These are phyloP conservation scores for Teunomyces gatunensis DNA, from an alignment of 805 yeast genomes.

Conservation along the genomic window DNA sequence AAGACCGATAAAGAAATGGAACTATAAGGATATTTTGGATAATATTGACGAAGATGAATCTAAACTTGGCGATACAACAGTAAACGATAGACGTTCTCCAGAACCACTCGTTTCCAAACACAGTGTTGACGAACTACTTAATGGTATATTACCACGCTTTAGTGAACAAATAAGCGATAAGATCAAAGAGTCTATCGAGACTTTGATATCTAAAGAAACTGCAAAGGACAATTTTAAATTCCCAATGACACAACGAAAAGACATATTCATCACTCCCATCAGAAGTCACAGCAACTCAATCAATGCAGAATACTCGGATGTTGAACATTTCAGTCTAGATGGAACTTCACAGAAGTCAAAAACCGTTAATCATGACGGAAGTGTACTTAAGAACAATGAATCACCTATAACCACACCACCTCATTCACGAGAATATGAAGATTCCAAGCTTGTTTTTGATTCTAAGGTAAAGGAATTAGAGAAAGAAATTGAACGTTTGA, in stretches of 20 bases:
- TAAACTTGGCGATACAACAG: conserved; percentile 12
- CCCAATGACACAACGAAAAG: background rate
- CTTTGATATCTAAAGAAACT: conserved; percentile 2
- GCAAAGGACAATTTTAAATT: conserved; percentile 1
- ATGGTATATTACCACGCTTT: conserved; percentile 9
- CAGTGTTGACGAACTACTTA: conserved; percentile 9
- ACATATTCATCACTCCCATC: conserved; percentile 9
- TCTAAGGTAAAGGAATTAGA: conserved; percentile 2
- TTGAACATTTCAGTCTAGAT: conserved; percentile 15
- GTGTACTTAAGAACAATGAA: conserved; percentile 5
- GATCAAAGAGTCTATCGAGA: conserved; percentile 3
- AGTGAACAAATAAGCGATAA: conserved; percentile 11
- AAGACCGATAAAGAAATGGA: conserved; percentile 6
- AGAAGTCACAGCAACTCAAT: conserved; percentile 7
- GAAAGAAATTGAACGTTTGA: conserved; percentile 10
- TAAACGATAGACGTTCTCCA: conserved; percentile 10
- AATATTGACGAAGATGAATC: conserved; percentile 9
- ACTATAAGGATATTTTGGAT: conserved; percentile 2
- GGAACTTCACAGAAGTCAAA: conserved; percentile 7
- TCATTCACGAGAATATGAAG: conserved; percentile 19
- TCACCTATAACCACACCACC: conserved; percentile 31
- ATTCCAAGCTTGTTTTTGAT: background rate
- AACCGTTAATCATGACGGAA: conserved; percentile 8
- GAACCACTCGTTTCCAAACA: conserved; percentile 7
- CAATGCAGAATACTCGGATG: conserved; percentile 5